Conservation (phyloP, 2,329 filamentous ascomycete species). For the Hymenoscyphus linearis region DNA sequence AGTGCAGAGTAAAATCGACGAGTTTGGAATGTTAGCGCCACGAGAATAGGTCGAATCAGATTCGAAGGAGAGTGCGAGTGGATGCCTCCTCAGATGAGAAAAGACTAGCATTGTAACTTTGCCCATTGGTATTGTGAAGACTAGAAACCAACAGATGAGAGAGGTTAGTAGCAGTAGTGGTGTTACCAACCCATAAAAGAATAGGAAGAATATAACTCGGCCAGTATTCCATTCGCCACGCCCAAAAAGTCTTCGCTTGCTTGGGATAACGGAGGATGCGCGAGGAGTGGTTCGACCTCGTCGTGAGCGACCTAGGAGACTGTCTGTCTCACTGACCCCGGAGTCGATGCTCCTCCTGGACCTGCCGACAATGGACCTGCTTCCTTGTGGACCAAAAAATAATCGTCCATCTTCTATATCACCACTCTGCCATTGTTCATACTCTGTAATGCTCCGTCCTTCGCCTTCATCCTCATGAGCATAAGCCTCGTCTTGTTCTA, state of each 20-base stretch:
- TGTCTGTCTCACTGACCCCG: slow-evolving; percentile 76
- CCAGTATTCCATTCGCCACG: slow-evolving; percentile 94
- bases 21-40: slow-evolving; percentile 63
- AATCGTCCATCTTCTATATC: slow-evolving; percentile 92
- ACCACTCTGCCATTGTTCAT: slow-evolving; percentile 97
- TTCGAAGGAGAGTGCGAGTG: slow-evolving; percentile 88
- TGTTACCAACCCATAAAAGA: slow-evolving; percentile 90
- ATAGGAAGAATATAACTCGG: slow-evolving; percentile 89
- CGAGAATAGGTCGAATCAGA: slow-evolving; percentile 74
- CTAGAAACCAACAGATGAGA: slow-evolving; percentile 87
- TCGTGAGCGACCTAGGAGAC: slow-evolving; percentile 67
- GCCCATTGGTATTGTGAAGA: slow-evolving; percentile 98
- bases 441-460: slow-evolving; percentile 94
- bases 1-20: slow-evolving; percentile 89
- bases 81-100: slow-evolving; percentile 87
- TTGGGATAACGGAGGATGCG: slow-evolving; percentile 38
- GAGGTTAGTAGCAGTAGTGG: slow-evolving; percentile 83
- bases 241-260: slow-evolving; percentile 86
- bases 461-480: slow-evolving; percentile 92
- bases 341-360: slow-evolving; percentile 88
- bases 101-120: slow-evolving; percentile 87
- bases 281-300: slow-evolving; percentile 38
- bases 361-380: slow-evolving; percentile 76
- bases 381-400: slow-evolving; percentile 79
- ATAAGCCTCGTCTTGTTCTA: slow-evolving; percentile 92